phyloP scores from a whole-genome alignment of 495 filamentous ascomycete species.

The Neurospora sp. region DNA sequence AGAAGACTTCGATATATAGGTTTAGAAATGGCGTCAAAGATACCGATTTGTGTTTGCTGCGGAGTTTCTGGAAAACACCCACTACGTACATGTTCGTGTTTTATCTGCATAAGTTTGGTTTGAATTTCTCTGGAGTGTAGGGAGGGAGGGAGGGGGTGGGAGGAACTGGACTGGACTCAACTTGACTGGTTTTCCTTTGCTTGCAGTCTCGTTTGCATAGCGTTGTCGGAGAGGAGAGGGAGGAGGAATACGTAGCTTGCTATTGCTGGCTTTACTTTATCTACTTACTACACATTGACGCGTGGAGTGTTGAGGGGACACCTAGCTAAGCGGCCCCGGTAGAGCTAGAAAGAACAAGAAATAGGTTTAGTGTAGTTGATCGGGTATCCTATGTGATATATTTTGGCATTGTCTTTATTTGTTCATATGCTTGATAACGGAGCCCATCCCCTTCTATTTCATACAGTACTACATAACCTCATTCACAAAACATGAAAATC shows the following conservation, averaged over 20 bases:
- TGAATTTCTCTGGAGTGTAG: background rate
- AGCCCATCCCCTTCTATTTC: background rate
- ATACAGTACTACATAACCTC: background rate
- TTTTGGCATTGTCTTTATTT: background rate
- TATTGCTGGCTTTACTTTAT: background rate
- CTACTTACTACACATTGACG: background rate
- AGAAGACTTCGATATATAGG: background rate
- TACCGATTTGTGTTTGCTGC: background rate
- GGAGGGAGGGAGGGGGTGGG: background rate
- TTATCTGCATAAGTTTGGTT: background rate
- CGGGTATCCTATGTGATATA: background rate
- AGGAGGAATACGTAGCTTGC: background rate
- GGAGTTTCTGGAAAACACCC: background rate
- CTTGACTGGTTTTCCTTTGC: background rate
- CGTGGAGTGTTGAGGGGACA: background rate
- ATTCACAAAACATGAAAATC: background rate
- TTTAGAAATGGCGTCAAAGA: background rate
- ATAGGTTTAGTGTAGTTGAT: background rate
- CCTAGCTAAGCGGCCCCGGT: background rate
- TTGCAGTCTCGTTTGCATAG: background rate
- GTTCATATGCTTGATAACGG: background rate
- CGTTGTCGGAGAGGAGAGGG: background rate
- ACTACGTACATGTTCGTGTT: background rate
- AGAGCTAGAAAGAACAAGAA: background rate
- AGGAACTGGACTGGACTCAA: background rate